A percentile compares a stretch with the other conserved stretches of the same genome.
Conservation (phyloP, 495 filamentous ascomycete genomes). For the Penicilliopsis zonata region DNA sequence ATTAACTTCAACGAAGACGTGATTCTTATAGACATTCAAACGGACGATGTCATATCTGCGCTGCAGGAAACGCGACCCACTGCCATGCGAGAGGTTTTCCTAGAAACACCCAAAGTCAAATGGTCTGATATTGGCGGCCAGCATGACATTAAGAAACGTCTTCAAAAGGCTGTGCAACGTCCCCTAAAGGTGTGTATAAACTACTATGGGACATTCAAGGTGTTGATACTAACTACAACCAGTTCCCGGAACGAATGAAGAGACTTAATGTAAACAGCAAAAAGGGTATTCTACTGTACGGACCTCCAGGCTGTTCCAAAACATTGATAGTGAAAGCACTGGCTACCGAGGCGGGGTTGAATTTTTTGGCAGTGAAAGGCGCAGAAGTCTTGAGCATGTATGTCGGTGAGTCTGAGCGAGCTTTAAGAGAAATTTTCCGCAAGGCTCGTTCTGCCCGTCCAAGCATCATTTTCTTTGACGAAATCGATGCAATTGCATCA, state of each 20-base stretch:
- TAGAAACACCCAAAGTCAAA: slow-evolving; percentile 74
- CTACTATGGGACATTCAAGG: neutral
- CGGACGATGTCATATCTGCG: slow-evolving; percentile 42
- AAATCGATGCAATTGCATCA: slow-evolving; percentile 89
- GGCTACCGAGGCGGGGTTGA: slow-evolving; percentile 82
- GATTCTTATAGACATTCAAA: slow-evolving; percentile 17
- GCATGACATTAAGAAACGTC: slow-evolving; percentile 59
- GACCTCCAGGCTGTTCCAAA: slow-evolving; percentile 92
- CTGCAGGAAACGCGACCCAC: slow-evolving; percentile 56
- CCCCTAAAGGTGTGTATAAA: slow-evolving; percentile 45
- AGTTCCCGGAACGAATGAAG: slow-evolving; percentile 48
- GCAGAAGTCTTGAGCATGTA: slow-evolving; percentile 95
- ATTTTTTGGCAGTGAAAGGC: slow-evolving; percentile 95
- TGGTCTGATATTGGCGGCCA: slow-evolving; percentile 92
- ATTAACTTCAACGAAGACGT: slow-evolving; percentile 4
- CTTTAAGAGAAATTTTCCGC: slow-evolving; percentile 76
- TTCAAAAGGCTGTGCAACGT: slow-evolving; percentile 52
- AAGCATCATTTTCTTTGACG: slow-evolving; percentile 96
- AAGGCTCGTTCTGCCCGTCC: slow-evolving; percentile 78
- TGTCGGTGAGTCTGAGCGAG: slow-evolving; percentile 89
- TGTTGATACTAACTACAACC: neutral
- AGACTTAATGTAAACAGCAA: slow-evolving; percentile 51
- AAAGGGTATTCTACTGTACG: slow-evolving; percentile 84
- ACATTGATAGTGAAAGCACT: slow-evolving; percentile 88
- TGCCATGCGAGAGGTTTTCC: slow-evolving; percentile 81